A percentile compares a stretch with the other conserved stretches of the same genome.
Conservation (phyloP, 345 rosid species). For the Dovyalis caffra region DNA sequence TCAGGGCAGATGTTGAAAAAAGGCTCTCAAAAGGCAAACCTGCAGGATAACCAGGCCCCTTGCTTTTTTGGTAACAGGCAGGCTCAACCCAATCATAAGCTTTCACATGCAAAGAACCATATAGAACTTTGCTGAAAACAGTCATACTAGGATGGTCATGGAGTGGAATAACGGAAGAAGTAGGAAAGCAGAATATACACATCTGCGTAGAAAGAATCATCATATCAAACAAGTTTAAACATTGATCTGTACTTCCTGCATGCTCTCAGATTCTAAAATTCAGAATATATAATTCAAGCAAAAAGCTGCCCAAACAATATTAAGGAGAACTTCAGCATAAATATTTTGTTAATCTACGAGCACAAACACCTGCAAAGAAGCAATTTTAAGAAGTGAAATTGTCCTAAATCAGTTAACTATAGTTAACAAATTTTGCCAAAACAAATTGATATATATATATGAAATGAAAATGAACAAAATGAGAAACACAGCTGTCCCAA, state of each 20-base stretch:
- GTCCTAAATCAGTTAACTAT: background rate
- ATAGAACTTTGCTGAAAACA: conserved; percentile 87
- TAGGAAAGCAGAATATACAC: conserved; percentile 93
- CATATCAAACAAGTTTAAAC: conserved; percentile 1
- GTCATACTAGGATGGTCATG: conserved; percentile 98
- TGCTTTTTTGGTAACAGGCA: conserved; percentile 47
- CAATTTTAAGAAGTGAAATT: background rate
- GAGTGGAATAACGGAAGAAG: conserved; percentile 87
- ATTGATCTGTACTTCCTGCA: background rate
- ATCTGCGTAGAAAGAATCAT: conserved; percentile 53
- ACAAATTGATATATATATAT: background rate
- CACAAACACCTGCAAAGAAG: background rate
- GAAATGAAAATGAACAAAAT: background rate
- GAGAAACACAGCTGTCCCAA: background rate
- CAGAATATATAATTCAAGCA: background rate
- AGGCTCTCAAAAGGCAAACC: conserved; percentile 30
- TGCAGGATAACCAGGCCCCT: conserved; percentile 40
- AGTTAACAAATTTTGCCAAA: background rate
- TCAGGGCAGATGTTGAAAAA: conserved; percentile 6
- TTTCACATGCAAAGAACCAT: conserved; percentile 90
- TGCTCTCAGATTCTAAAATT: background rate
- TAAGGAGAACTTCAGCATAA: background rate
- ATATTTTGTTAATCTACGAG: background rate
- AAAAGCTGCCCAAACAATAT: background rate
- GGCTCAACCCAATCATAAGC: conserved; percentile 98